Conservation (phyloP, 139 green algal genomes). For the Dunaliella primolecta region DNA sequence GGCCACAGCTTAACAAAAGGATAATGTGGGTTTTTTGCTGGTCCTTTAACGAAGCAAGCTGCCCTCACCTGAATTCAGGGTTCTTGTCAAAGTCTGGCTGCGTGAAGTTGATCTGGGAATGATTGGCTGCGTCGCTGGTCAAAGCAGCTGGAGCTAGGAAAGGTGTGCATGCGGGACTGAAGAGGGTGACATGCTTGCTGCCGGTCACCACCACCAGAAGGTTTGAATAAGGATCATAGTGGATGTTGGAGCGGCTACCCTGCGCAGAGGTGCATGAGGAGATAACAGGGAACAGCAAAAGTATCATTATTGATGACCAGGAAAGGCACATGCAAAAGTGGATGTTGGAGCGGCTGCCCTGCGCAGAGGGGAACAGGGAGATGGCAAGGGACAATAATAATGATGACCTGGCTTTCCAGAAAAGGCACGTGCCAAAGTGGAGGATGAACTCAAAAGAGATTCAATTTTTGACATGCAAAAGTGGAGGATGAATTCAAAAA, state of each 20-base stretch:
- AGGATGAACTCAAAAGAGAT: no score
- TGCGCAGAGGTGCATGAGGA: background rate
- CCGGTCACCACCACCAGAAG: conserved; percentile 67
- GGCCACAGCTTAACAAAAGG: no score
- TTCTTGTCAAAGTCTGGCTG: conserved; percentile 42
- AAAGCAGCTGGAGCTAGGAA: conserved; percentile 55
- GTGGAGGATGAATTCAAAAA: no score
- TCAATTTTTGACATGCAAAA: no score
- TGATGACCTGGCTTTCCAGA: no score
- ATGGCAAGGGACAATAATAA: no score
- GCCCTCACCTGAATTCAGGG: conserved; percentile 42
- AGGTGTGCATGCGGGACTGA: conserved; percentile 39
- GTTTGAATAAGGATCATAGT: conserved; percentile 86
- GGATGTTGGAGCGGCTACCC: conserved; percentile 55
- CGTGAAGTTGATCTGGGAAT: conserved; percentile 64
- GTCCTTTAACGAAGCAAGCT: no score
- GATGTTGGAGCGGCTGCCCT: background rate
- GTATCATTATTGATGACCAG: background rate
- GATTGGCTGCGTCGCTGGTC: conserved; percentile 60
- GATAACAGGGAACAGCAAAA: background rate
- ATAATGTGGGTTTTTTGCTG: no score
- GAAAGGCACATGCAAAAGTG: background rate
- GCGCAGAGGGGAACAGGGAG: background rate
- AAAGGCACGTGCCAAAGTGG: no score
- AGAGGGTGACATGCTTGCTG: conserved; percentile 63